Evolutionary conservation across 306 rosid species (phyloP).

Genomic region (Rosa persica): DNA sequence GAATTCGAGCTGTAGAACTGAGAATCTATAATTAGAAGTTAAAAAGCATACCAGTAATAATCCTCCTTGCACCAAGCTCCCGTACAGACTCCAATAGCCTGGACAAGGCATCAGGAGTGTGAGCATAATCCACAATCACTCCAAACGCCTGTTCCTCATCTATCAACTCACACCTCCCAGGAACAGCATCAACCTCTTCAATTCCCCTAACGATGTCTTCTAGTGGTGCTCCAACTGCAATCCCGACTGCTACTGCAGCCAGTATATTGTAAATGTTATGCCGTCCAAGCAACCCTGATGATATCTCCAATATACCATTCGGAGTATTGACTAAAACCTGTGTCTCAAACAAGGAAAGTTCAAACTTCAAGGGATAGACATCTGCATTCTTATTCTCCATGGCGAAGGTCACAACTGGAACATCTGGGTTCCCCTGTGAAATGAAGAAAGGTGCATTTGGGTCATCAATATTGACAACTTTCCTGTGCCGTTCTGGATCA

Average conservation of each 20-base stretch:
- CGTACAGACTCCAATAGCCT: conserved; percentile 85
- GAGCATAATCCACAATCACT: conserved; percentile 94
- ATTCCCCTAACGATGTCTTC: conserved; percentile 97
- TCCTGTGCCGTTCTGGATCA: conserved; percentile 83
- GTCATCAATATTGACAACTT: conserved; percentile 89
- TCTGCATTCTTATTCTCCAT: conserved; percentile 85
- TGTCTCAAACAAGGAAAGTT: conserved; percentile 92
- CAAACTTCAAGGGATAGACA: conserved; percentile 82
- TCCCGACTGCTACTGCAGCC: conserved; percentile 91
- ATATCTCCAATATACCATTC: conserved; percentile 86
- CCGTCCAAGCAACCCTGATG: conserved; percentile 87
- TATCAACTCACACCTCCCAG: conserved; percentile 88
- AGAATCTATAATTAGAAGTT: neutral
- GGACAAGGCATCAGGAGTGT: conserved; percentile 86
- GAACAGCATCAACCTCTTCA: conserved; percentile 98
- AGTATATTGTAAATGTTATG: conserved; percentile 90
- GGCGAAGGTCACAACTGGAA: conserved; percentile 81
- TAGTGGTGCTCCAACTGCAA: conserved; percentile 95
- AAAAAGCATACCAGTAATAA: conserved; percentile 75
- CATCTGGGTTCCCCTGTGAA: conserved; percentile 68
- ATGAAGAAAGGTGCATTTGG: conserved; percentile 63
- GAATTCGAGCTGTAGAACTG: neutral
- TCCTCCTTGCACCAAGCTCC: conserved; percentile 90
- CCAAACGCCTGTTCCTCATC: conserved; percentile 98
- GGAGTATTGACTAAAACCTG: conserved; percentile 95